These are phyloP conservation scores for Breviolum minutum DNA, from an alignment of 73 alveolate species.

Conservation along the genomic window DNA sequence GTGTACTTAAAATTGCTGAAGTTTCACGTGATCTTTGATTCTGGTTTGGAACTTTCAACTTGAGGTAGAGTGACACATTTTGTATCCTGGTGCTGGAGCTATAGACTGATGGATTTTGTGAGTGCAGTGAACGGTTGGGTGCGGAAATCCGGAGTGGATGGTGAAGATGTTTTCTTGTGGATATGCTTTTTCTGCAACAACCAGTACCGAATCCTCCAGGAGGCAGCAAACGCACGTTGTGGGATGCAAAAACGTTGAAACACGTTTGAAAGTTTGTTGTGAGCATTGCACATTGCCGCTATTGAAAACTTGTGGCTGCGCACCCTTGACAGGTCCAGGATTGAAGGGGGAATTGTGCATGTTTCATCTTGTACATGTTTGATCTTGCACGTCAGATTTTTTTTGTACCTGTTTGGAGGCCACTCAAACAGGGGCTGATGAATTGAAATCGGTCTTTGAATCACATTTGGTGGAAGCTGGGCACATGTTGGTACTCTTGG, in stretches of 20 bases:
- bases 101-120: neutral
- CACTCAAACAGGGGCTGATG: neutral
- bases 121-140: slow-evolving; percentile 17
- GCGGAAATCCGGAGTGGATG: neutral
- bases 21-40: neutral
- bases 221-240: neutral
- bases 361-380: neutral
- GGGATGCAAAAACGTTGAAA: neutral
- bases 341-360: neutral
- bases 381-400: neutral
- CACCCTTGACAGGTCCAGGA: no score
- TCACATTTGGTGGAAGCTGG: slow-evolving; percentile 24
- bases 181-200: slow-evolving; percentile 80
- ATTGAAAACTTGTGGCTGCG: no score
- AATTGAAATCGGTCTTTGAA: neutral
- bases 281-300: no score
- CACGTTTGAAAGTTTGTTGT: no score
- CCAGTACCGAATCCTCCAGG: slow-evolving; percentile 18
- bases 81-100: slow-evolving; percentile 79
- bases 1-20: neutral
- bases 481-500: slow-evolving; percentile 21
- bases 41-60: neutral
- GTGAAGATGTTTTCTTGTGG: slow-evolving; percentile 19
- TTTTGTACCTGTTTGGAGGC: neutral
- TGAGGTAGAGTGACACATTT: slow-evolving; percentile 15